Evolutionary conservation across 1,284 basidiomycete genomes (phyloP), one percentile per base, ranked within the genome.

Genomic region (Blastosporella zonata): DNA sequence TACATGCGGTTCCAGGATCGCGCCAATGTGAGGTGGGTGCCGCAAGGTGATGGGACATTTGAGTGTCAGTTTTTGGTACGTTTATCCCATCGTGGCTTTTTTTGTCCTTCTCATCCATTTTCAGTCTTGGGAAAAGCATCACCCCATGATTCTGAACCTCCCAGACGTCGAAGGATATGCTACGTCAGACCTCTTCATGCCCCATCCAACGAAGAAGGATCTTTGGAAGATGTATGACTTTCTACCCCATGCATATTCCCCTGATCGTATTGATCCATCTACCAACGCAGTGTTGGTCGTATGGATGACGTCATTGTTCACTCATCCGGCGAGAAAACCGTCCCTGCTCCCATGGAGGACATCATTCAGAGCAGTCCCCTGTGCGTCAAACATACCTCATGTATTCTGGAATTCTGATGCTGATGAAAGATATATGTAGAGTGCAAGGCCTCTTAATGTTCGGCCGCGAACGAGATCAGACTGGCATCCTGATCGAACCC

Each of bases 401-500:
- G n/a, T 34, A 29, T 5, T 22, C 10, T 28, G 17, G n/a, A 29
- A 10, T 12, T 2, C 29, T 28, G 13, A 29, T 23, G 8, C 5
- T 10, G 15, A 5, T 31, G 29, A 20, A 3, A 35, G 15, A 23
- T n/a, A 31, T 27, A 46, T 43, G 21, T 43, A 69, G 67, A 15
- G 59, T 76, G 6, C 47, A 60, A 10, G 65, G 61, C 0, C 61
- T 60, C 3, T 46, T 72, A 18, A 62, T 77, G 59, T 76, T 74
- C 18, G 73, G 75, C 10, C 57, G 66, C 1, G 67, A 60, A 15
- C 67, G 62, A 4, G 58, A 63, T 17, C 67, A 72, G 49, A 59
- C 67, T 2, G 74, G 75, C 1, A 51, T 73, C 25, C 60, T 76
- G 33, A 55, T 77, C 35, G 71, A 75, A 39, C 69, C 68, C 1